Evolutionary conservation across 352 stramenopile species (phyloP).

Genomic region (Pythium brachiatum): DNA sequence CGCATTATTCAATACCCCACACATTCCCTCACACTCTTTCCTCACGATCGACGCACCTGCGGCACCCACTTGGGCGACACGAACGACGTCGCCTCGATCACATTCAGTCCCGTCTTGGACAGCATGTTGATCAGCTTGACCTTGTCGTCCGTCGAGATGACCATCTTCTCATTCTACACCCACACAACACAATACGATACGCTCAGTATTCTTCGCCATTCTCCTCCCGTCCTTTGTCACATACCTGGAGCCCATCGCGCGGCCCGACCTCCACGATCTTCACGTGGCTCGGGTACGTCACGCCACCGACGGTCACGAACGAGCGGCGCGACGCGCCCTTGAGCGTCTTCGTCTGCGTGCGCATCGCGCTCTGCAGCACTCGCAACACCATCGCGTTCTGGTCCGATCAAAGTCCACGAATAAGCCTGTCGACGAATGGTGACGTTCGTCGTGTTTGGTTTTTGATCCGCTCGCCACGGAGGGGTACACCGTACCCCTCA

Average conservation of each 20-base stretch:
- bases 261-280: constrained; percentile 95
- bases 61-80: constrained; percentile 97
- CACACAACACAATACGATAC: neutral
- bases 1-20: neutral
- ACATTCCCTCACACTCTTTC: neutral
- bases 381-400: constrained; percentile 19
- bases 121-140: constrained; percentile 91
- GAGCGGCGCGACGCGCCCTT: constrained; percentile 18
- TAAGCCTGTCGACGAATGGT: constrained; percentile 1
- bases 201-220: neutral
- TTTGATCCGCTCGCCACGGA: constrained; percentile 9
- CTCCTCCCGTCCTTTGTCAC: neutral
- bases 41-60: constrained; percentile 44
- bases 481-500: constrained; percentile 4
- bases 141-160: constrained; percentile 90
- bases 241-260: constrained; percentile 91
- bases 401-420: neutral
- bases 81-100: constrained; percentile 94
- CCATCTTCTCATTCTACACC: constrained; percentile 88
- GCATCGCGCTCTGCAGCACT: constrained; percentile 7
- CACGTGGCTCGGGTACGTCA: constrained; percentile 66
- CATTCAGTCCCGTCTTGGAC: constrained; percentile 81
- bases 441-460: neutral
- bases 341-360: constrained; percentile 9
- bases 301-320: constrained; percentile 28